A percentile compares a stretch with the other conserved stretches of the same genome.
Conservation (phyloP, 2,329 filamentous ascomycete genomes). For the Phyllachora maydis region DNA sequence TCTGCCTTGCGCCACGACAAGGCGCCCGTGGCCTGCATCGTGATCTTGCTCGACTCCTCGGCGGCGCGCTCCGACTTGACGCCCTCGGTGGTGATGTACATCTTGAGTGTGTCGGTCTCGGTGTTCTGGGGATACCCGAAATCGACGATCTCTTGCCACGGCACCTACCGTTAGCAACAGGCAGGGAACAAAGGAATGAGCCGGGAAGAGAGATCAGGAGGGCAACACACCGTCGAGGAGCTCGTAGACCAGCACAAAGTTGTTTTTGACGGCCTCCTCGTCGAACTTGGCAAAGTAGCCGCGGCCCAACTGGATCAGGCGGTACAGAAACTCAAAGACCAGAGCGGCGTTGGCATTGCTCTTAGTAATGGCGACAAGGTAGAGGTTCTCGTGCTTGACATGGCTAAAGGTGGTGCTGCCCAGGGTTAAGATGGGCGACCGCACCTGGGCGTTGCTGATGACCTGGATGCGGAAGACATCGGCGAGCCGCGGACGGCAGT, state of each 20-base stretch:
- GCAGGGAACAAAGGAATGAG: background rate
- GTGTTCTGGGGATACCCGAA: slow-evolving; percentile 99
- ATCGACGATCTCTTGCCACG: slow-evolving; percentile 71
- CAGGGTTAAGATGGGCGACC: slow-evolving; percentile 89
- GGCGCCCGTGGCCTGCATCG: slow-evolving; percentile 95
- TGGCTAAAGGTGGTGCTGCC: slow-evolving; percentile 98
- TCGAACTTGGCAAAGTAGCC: slow-evolving; percentile 99
- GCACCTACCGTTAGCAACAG: slow-evolving; percentile 2
- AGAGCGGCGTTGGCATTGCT: slow-evolving; percentile 97
- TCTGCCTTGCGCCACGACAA: slow-evolving; percentile 93
- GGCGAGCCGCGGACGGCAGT: slow-evolving; percentile 90
- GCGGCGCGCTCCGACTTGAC: slow-evolving; percentile 76
- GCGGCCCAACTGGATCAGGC: slow-evolving; percentile 72
- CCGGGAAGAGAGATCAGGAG: background rate
- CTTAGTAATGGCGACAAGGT: slow-evolving; percentile 91
- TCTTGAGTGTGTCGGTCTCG: slow-evolving; percentile 95
- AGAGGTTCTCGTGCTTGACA: slow-evolving; percentile 99
- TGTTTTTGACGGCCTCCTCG: slow-evolving; percentile 98
- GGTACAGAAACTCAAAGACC: slow-evolving; percentile 94
- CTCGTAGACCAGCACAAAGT: slow-evolving; percentile 97
- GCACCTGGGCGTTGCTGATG: slow-evolving; percentile 93
- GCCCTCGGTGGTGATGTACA: slow-evolving; percentile 99
- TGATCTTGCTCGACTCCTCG: slow-evolving; percentile 94
- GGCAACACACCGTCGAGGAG: slow-evolving; percentile 59
- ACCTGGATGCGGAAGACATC: slow-evolving; percentile 99